phyloP scores from a whole-genome alignment of 2,329 filamentous ascomycete genomes.

The Colletotrichum euphorbiae region DNA sequence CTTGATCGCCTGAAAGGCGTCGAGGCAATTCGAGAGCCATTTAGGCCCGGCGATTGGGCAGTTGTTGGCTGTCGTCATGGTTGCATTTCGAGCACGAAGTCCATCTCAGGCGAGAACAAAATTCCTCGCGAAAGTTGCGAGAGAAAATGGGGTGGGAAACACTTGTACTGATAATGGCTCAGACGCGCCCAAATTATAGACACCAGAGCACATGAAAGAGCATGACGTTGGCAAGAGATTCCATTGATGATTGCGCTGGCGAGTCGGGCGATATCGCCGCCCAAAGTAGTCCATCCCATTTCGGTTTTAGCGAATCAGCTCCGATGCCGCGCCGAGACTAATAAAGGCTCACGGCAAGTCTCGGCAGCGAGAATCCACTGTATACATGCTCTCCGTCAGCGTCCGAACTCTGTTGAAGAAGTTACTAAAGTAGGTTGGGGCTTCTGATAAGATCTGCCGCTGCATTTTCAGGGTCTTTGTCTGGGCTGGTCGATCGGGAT shows the following conservation, averaged over 20 bases:
- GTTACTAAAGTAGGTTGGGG: not conserved
- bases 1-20: constrained; percentile 21
- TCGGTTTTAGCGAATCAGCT: constrained; percentile 17
- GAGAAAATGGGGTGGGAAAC: rapidly evolving
- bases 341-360: not conserved
- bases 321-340: constrained; percentile 23
- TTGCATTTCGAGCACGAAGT: not conserved
- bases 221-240: constrained; percentile 5
- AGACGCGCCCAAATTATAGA: not conserved
- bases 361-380: not conserved
- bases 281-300: constrained; percentile 13
- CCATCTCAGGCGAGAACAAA: not conserved
- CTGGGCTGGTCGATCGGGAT: constrained; percentile 7
- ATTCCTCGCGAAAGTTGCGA: rapidly evolving
- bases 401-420: not conserved
- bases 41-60: not conserved
- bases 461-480: not conserved
- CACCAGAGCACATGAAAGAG: not conserved
- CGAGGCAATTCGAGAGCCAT: constrained; percentile 5
- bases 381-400: not conserved
- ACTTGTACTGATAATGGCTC: not conserved
- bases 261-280: constrained; percentile 2
- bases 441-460: constrained; percentile 9
- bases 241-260: not conserved
- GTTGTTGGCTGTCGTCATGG: constrained; percentile 17